Base-by-base conservation (phyloP, 108 stramenopile species). In the Phaeodactylum tricornutum region DNA sequence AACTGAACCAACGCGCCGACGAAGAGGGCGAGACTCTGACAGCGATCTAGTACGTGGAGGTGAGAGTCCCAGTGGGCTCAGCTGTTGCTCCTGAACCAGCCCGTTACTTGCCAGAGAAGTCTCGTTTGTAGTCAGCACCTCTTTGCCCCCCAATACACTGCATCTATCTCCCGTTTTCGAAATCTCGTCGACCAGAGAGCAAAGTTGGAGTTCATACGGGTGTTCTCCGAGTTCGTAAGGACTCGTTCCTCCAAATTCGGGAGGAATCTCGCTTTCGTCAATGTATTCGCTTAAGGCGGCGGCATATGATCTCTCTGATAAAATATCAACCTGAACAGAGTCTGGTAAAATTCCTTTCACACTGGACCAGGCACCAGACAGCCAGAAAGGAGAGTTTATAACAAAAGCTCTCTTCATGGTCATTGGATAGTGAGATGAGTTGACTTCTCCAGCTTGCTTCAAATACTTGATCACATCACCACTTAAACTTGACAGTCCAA, bases 261-360 rank as follows among this genome's bases (percentile, higher is more conserved):
- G 31, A 35, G 78, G 74, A 33, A 75, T 75, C 26, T 75, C 68
- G 45, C 69, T 64, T 55, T 73, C 74, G 24, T 75, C 78, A 31
- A 80, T 75, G 38, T 66, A 73, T 37, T 75, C 67, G 23, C 56
- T 43, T 17, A 74, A 49, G 9, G 63, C 70, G 7, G 61, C 55
- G 39, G 72, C 33, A 12, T 57, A 68, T 29, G 71, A 43, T 26
- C 31, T 25, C 1, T 23, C 16, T 4, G 51, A 53, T n/a, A 75
- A 35, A 23, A 80, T 61, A 29, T 80, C 78, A 4, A 69, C 60
- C 14, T 51, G 57, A 14, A 75, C 66, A 8, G 73, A 75, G 19
- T 68, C 74, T 29, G 74, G 78, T 32, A 74, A 20, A 37, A 73
- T 43, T 5, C 41, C 45, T 54, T 70, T 75, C 2, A 80, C 37